Percentiles rank a stretch among this genome's conserved stretches.
These are phyloP conservation scores for Gossypium lobatum DNA, from an alignment of 441 rosid genomes.

Conservation along the genomic window DNA sequence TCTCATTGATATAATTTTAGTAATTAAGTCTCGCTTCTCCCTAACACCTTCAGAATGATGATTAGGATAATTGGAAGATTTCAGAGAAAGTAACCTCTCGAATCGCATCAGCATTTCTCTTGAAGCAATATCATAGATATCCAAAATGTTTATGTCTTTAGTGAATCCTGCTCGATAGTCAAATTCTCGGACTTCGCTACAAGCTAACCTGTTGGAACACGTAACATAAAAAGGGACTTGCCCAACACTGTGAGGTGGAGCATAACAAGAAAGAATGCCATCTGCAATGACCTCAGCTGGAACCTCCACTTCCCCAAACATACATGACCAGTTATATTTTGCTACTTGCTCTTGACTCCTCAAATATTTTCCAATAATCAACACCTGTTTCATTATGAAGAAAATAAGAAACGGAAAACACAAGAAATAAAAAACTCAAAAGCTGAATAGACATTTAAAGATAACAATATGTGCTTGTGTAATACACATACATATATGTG, in stretches of 20 bases:
- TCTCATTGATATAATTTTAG: slow-evolving; percentile 49
- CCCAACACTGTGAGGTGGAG: slow-evolving; percentile 66
- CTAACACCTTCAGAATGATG: slow-evolving; percentile 30
- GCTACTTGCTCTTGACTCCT: slow-evolving; percentile 47
- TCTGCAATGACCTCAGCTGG: slow-evolving; percentile 80
- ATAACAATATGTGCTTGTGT: neutral
- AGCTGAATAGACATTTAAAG: neutral
- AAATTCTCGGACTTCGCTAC: slow-evolving; percentile 94
- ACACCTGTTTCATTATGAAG: slow-evolving; percentile 42
- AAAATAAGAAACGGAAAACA: neutral
- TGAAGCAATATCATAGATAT: slow-evolving; percentile 31
- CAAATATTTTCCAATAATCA: slow-evolving; percentile 70
- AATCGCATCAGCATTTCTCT: slow-evolving; percentile 22
- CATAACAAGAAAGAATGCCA: slow-evolving; percentile 73
- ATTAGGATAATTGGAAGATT: slow-evolving; percentile 25
- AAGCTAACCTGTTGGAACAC: slow-evolving; percentile 84
- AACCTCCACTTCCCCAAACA: slow-evolving; percentile 98
- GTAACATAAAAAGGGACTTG: slow-evolving; percentile 86
- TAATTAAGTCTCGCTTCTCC: slow-evolving; percentile 43
- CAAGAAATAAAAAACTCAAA: neutral
- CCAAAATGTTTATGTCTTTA: slow-evolving; percentile 36
- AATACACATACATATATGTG: neutral
- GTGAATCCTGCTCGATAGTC: slow-evolving; percentile 51
- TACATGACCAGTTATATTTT: slow-evolving; percentile 78
- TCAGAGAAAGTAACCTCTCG: slow-evolving; percentile 46